Percentiles rank a stretch among this genome's conserved stretches.
Conservation (phyloP, 2,329 filamentous ascomycete genomes). For the Pseudogymnoascus sp. region DNA sequence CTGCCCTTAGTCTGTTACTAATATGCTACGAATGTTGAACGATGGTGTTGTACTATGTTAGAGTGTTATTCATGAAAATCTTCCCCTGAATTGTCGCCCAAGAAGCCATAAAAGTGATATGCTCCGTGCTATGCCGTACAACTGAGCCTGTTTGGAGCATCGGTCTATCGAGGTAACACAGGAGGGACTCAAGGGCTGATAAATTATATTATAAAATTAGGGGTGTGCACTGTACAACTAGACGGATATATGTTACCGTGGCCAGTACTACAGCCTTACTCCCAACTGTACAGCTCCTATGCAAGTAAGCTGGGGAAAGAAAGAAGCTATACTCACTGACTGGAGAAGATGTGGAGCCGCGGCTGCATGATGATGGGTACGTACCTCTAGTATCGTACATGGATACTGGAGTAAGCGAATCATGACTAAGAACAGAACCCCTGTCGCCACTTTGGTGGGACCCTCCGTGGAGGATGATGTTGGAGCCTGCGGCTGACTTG, state of each 20-base stretch:
- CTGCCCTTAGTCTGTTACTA: conserved; percentile 10
- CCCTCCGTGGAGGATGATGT: background rate
- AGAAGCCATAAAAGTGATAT: background rate
- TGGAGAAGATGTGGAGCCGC: conserved; percentile 4
- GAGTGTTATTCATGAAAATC: conserved; percentile 11
- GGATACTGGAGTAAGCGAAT: conserved; percentile 1
- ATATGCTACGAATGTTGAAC: conserved; percentile 11
- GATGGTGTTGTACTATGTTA: conserved; percentile 11
- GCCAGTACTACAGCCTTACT: background rate
- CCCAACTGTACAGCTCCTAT: background rate
- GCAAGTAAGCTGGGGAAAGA: background rate
- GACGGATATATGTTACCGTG: background rate
- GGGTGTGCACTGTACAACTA: background rate
- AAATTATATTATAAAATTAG: background rate
- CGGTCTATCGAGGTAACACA: background rate
- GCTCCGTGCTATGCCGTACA: background rate
- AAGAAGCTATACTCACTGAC: background rate
- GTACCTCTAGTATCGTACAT: background rate
- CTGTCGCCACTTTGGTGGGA: conserved; percentile 1
- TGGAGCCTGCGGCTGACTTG: background rate
- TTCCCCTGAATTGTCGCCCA: conserved; percentile 1
- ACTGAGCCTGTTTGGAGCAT: background rate
- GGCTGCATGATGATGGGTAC: background rate
- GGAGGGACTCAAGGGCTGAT: background rate
- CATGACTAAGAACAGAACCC: background rate